Evolutionary conservation across 768 basidiomycete genomes (phyloP).

Genomic region (Lentinula raphanica): DNA sequence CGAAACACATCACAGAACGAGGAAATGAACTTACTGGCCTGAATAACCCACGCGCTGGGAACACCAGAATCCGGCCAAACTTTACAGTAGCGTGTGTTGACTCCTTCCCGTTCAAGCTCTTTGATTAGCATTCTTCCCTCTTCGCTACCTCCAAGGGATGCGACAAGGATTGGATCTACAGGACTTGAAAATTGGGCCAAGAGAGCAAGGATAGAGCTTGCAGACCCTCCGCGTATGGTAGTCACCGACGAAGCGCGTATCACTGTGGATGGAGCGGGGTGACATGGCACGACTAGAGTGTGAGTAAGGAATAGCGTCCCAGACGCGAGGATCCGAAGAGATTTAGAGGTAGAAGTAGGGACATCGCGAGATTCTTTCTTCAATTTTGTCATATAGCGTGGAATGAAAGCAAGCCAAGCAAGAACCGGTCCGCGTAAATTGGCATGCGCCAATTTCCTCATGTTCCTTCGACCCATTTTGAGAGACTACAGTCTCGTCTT

Average conservation of each 20-base stretch:
- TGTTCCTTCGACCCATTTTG: too few relatives aligned
- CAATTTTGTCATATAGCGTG: constrained; percentile 36
- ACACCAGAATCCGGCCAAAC: constrained; percentile 67
- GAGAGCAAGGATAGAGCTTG: constrained; percentile 63
- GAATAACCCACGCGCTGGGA: constrained; percentile 77
- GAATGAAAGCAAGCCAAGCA: too few relatives aligned
- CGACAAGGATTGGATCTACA: constrained; percentile 66
- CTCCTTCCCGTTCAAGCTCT: constrained; percentile 62
- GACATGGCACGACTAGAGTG: constrained; percentile 54
- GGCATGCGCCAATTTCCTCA: too few relatives aligned
- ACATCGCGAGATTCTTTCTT: constrained; percentile 35
- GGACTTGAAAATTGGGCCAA: constrained; percentile 60
- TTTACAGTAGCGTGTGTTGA: constrained; percentile 71
- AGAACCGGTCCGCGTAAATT: too few relatives aligned
- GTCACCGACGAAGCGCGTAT: constrained; percentile 69
- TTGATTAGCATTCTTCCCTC: constrained; percentile 60
- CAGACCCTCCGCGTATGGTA: constrained; percentile 66
- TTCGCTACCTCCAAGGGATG: constrained; percentile 66
- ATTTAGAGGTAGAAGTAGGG: constrained; percentile 23
- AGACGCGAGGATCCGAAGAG: constrained; percentile 71
- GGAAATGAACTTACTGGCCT: constrained; percentile 46
- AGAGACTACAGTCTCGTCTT: too few relatives aligned
- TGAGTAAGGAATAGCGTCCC: constrained; percentile 80
- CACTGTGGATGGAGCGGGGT: constrained; percentile 53
- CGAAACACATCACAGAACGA: neutral